phyloP scores from a whole-genome alignment of 306 rosid genomes.

The Lathyrus tuberosus region DNA sequence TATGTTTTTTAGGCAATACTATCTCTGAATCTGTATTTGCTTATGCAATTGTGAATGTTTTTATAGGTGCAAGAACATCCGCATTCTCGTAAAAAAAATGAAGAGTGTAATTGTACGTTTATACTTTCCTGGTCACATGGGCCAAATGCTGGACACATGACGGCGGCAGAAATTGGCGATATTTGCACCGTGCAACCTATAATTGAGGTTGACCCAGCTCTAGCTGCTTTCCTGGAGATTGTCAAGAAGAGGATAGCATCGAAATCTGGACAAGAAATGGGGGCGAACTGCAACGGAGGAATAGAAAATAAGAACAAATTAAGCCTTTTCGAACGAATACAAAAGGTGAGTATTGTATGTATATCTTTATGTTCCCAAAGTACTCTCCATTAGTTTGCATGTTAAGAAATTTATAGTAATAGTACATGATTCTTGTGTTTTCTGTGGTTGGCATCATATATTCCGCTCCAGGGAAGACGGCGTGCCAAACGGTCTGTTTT shows the following conservation, averaged over 20 bases:
- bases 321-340: constrained; percentile 36
- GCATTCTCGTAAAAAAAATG: constrained; percentile 54
- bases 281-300: background rate
- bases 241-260: constrained; percentile 42
- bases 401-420: background rate
- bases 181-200: constrained; percentile 57
- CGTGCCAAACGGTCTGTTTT: constrained; percentile 26
- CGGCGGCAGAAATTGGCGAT: constrained; percentile 39
- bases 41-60: constrained; percentile 13
- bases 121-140: constrained; percentile 67
- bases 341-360: constrained; percentile 46
- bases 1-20: no score
- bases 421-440: constrained; percentile 13
- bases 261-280: constrained; percentile 6
- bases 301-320: constrained; percentile 19
- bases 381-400: constrained; percentile 8
- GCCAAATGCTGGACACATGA: constrained; percentile 48
- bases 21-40: no score
- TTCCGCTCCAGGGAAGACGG: constrained; percentile 49
- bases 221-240: constrained; percentile 53
- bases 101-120: constrained; percentile 60
- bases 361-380: constrained; percentile 18
- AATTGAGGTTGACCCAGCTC: constrained; percentile 41
- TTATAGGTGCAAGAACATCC: constrained; percentile 54
- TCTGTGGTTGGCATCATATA: constrained; percentile 35